A percentile compares a stretch with the other conserved stretches of the same genome.
These are phyloP conservation scores for Blastobotrys chiropterorum DNA, from an alignment of 805 yeast genomes.

Conservation along the genomic window DNA sequence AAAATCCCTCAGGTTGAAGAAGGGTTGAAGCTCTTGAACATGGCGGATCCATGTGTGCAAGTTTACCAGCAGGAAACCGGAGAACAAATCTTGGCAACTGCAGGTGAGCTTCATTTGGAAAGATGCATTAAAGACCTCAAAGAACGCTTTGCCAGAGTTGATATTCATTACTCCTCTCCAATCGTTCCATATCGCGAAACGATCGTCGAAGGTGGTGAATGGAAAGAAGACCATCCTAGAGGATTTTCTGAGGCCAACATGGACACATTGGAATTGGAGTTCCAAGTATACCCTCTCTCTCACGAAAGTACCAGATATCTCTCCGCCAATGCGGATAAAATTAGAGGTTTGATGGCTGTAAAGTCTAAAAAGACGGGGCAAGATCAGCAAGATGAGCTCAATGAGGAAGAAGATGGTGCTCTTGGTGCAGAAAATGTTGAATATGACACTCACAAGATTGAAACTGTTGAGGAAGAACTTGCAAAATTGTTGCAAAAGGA, in stretches of 20 bases:
- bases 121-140: constrained; percentile 86
- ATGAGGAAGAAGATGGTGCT: constrained; percentile 14
- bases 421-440: constrained; percentile 21
- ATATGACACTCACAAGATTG: constrained; percentile 21
- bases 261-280: constrained; percentile 41
- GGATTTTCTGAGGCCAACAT: constrained; percentile 39
- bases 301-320: constrained; percentile 44
- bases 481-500: background rate
- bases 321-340: constrained; percentile 39
- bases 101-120: constrained; percentile 95
- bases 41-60: constrained; percentile 93
- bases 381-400: constrained; percentile 20
- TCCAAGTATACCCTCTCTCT: constrained; percentile 52
- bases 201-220: constrained; percentile 43
- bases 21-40: constrained; percentile 72
- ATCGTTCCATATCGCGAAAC: constrained; percentile 94
- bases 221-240: constrained; percentile 22
- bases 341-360: constrained; percentile 33
- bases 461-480: constrained; percentile 15
- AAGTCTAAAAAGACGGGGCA: constrained; percentile 21
- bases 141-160: constrained; percentile 89
- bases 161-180: constrained; percentile 80
- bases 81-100: constrained; percentile 87
- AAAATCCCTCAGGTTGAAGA: constrained; percentile 67
- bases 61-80: constrained; percentile 83